phyloP scores from a whole-genome alignment of 2,329 filamentous ascomycete species.

The Sclerotinia minor region DNA sequence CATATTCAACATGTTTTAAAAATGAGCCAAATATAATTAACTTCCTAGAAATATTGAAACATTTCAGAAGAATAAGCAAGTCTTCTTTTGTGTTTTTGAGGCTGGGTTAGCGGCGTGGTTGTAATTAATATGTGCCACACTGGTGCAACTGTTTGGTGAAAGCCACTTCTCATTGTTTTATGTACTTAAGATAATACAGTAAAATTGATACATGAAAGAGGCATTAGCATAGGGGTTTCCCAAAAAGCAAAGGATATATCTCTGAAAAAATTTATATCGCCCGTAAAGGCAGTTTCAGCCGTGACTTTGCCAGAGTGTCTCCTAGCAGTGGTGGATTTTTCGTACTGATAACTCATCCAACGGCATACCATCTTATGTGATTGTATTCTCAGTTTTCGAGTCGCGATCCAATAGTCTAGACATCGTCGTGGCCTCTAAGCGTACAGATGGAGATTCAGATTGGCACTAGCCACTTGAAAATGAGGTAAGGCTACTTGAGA shows the following conservation, averaged over 20 bases:
- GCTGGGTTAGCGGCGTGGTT: background rate
- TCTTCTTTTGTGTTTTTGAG: background rate
- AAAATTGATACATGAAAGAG: background rate
- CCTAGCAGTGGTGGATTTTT: background rate
- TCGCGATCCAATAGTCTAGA: no score
- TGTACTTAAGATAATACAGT: background rate
- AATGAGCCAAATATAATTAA: background rate
- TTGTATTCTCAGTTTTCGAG: background rate
- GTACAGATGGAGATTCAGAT: background rate
- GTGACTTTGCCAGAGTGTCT: background rate
- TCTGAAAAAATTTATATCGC: background rate
- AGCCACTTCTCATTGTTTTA: background rate
- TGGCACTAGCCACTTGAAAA: no score
- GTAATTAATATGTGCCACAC: background rate
- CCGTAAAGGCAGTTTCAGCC: no score
- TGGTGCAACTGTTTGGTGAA: background rate
- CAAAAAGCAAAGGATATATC: background rate
- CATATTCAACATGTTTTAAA: background rate
- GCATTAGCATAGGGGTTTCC: no score
- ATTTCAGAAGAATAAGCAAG: background rate
- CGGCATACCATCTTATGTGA: background rate
- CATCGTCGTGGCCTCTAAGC: background rate
- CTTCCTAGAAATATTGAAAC: background rate
- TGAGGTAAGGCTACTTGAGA: no score
- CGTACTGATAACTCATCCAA: background rate